Evolutionary conservation across 148 eudicot species (phyloP).

Genomic region (Rhododendron ovatum): DNA sequence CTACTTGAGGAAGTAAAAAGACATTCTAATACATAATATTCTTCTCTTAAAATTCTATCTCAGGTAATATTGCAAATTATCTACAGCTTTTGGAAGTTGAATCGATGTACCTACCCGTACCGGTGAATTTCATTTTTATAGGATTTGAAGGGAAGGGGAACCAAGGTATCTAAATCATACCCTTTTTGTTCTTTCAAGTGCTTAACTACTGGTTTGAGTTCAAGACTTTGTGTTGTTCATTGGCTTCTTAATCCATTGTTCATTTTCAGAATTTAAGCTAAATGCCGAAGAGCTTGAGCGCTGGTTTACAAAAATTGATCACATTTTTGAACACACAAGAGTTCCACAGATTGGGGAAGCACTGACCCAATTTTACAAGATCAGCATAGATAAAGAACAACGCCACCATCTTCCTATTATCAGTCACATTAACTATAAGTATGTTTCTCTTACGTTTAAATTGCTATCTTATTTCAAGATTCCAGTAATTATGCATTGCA

Average conservation of each 20-base stretch:
- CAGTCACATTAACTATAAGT: slow-evolving; percentile 92
- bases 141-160: slow-evolving; percentile 96
- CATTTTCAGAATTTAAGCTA: slow-evolving; percentile 60
- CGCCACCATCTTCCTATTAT: slow-evolving; percentile 63
- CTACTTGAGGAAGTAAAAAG: background rate
- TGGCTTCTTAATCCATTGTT: slow-evolving; percentile 3
- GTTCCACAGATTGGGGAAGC: slow-evolving; percentile 73
- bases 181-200: background rate
- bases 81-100: slow-evolving; percentile 90
- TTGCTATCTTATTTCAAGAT: background rate
- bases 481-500: background rate
- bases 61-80: slow-evolving; percentile 83
- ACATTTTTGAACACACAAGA: slow-evolving; percentile 85
- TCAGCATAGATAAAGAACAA: slow-evolving; percentile 53
- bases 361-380: slow-evolving; percentile 75
- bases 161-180: slow-evolving; percentile 44
- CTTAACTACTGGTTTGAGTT: slow-evolving; percentile 9
- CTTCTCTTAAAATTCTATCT: slow-evolving; percentile 7
- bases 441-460: slow-evolving; percentile 21
- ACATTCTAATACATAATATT: slow-evolving; percentile 3
- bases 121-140: slow-evolving; percentile 83
- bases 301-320: slow-evolving; percentile 97
- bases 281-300: slow-evolving; percentile 87
- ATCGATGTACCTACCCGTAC: slow-evolving; percentile 81
- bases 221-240: background rate